These are phyloP conservation scores for Solanum etuberosum DNA, from an alignment of 257 asterid species.

Conservation along the genomic window DNA sequence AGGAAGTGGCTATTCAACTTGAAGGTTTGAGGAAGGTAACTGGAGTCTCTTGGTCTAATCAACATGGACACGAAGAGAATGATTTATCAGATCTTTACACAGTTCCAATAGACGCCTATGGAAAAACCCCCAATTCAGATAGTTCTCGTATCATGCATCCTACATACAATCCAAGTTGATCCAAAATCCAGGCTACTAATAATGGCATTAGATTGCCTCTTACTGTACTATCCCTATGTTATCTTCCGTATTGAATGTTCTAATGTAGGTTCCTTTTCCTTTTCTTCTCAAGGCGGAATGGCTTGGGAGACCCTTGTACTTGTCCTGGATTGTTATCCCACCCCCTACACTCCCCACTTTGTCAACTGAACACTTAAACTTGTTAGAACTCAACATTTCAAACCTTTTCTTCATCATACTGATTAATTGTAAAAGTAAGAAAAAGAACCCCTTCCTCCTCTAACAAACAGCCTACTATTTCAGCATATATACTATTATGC, in stretches of 20 bases:
- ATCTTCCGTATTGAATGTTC: background rate
- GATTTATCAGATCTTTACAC: background rate
- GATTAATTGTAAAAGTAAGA: too few species aligned
- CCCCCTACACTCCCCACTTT: too few species aligned
- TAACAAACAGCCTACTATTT: too few species aligned
- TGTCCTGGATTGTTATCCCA: too few species aligned
- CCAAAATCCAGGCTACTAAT: background rate
- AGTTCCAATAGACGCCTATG: background rate
- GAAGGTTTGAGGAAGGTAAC: background rate
- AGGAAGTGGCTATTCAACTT: background rate
- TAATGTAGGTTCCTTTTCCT: background rate
- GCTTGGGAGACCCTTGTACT: too few species aligned
- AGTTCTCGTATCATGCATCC: background rate
- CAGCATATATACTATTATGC: too few species aligned
- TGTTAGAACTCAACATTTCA: too few species aligned
- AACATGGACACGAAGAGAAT: background rate
- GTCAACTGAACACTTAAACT: too few species aligned
- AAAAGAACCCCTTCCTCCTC: too few species aligned
- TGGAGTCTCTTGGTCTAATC: background rate
- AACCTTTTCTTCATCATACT: too few species aligned
- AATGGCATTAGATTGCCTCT: background rate
- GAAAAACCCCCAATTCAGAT: background rate
- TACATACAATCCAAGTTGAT: background rate
- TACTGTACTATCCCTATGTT: background rate
- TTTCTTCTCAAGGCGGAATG: too few species aligned